Percentiles rank a stretch among this genome's conserved stretches.
These are phyloP conservation scores for Rhodotorula sp. DNA, from an alignment of 1,284 basidiomycete genomes.

Conservation along the genomic window DNA sequence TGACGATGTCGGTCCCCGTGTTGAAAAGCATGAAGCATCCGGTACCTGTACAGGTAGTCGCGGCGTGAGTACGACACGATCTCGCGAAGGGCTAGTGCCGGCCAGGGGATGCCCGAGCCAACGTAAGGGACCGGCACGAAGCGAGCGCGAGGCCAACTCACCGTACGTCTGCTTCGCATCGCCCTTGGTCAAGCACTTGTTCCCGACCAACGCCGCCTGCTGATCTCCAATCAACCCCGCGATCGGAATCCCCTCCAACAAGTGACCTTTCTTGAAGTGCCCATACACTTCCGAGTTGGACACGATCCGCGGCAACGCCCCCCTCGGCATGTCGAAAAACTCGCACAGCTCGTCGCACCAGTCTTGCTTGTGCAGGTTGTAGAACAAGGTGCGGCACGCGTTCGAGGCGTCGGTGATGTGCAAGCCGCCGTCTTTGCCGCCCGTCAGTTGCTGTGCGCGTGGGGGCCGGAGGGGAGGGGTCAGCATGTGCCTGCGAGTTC, in stretches of 20 bases:
- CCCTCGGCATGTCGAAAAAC: constrained; percentile 79
- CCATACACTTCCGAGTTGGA: constrained; percentile 93
- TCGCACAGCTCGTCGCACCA: constrained; percentile 81
- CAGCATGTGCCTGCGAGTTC: no score
- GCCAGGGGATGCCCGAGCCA: no score
- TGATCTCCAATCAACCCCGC: constrained; percentile 94
- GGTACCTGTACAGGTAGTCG: constrained; percentile 60
- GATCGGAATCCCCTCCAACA: constrained; percentile 75
- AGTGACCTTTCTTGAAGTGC: constrained; percentile 56
- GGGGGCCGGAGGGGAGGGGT: no score
- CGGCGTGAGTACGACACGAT: not conserved
- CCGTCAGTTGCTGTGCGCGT: constrained; percentile 70
- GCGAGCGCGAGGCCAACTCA: constrained; percentile 12
- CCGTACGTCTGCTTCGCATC: constrained; percentile 51
- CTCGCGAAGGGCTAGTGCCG: not conserved
- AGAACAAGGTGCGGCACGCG: constrained; percentile 89
- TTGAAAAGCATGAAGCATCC: constrained; percentile 94
- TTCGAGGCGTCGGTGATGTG: constrained; percentile 96
- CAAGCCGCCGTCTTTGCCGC: constrained; percentile 63
- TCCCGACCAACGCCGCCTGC: constrained; percentile 92
- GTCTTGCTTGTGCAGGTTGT: constrained; percentile 74
- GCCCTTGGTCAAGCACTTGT: constrained; percentile 72
- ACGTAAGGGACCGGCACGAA: no score
- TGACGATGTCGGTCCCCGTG: constrained; percentile 81
- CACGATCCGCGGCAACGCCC: constrained; percentile 80